Evolutionary conservation across 1,139 yeast genomes (phyloP).

Genomic region (Geotrichum reessii): DNA sequence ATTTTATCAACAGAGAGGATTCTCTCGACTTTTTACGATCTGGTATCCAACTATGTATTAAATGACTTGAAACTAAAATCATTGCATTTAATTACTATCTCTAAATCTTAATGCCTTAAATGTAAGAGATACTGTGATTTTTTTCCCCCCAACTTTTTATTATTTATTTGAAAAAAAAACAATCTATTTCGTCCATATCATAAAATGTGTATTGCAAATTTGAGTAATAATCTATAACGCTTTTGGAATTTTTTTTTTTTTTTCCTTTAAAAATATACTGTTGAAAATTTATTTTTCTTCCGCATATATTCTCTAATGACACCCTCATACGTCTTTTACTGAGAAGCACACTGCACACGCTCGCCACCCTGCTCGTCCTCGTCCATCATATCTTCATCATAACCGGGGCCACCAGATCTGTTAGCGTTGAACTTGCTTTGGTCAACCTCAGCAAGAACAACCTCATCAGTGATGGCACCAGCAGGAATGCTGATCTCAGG

Average conservation of each 20-base stretch:
- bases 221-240: neutral
- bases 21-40: too few relatives aligned
- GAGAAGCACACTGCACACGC: constrained; percentile 71
- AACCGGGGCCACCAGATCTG: constrained; percentile 28
- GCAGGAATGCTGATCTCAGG: constrained; percentile 32
- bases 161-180: too few relatives aligned
- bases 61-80: too few relatives aligned
- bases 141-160: neutral
- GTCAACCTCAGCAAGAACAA: constrained; percentile 58
- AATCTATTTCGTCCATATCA: neutral
- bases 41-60: too few relatives aligned
- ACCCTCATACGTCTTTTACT: constrained; percentile 38
- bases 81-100: too few relatives aligned
- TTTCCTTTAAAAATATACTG: neutral
- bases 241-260: neutral
- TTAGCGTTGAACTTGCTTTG: constrained; percentile 43
- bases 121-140: too few relatives aligned
- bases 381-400: constrained; percentile 39
- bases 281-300: neutral
- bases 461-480: constrained; percentile 65
- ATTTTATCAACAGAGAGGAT: too few relatives aligned
- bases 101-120: too few relatives aligned
- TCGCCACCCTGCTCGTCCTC: constrained; percentile 55
- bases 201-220: too few relatives aligned
- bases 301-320: neutral